Conservation (phyloP, 1,284 basidiomycete genomes). For the Microbotryum saponariae region DNA sequence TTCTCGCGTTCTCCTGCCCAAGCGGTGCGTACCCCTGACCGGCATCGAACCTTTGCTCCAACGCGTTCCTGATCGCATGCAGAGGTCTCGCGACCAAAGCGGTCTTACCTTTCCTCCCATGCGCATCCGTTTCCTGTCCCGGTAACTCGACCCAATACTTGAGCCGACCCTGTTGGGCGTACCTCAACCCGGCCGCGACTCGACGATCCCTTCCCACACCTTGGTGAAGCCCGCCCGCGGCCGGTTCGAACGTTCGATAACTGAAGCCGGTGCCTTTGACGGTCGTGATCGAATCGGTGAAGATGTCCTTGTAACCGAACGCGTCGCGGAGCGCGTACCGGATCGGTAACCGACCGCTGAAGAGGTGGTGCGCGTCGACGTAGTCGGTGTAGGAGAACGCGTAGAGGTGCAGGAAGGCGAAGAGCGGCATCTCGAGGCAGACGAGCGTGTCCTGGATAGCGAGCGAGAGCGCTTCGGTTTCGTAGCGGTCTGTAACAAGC, state of each 20-base stretch:
- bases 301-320: conserved; percentile 55
- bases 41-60: conserved; percentile 48
- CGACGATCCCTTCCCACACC: conserved; percentile 71
- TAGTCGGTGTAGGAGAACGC: conserved; percentile 56
- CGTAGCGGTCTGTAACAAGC: conserved; percentile 67
- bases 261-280: conserved; percentile 82
- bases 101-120: conserved; percentile 21
- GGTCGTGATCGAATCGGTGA: conserved; percentile 76
- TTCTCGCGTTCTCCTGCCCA: conserved; percentile 56
- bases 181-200: conserved; percentile 81
- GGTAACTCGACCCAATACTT: conserved; percentile 54
- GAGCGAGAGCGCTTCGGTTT: conserved; percentile 84
- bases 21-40: conserved; percentile 70
- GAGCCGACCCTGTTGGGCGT: conserved; percentile 71
- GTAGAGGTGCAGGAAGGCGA: conserved; percentile 77
- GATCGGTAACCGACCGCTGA: conserved; percentile 79
- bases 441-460: conserved; percentile 84
- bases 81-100: conserved; percentile 37
- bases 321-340: conserved; percentile 72
- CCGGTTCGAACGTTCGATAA: conserved; percentile 91
- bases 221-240: conserved; percentile 83
- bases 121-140: conserved; percentile 41
- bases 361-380: conserved; percentile 53
- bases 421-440: conserved; percentile 95
- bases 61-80: conserved; percentile 43